Evolutionary conservation across 1,139 yeast genomes (phyloP).

Genomic region (Kluyveromyces marxianus): DNA sequence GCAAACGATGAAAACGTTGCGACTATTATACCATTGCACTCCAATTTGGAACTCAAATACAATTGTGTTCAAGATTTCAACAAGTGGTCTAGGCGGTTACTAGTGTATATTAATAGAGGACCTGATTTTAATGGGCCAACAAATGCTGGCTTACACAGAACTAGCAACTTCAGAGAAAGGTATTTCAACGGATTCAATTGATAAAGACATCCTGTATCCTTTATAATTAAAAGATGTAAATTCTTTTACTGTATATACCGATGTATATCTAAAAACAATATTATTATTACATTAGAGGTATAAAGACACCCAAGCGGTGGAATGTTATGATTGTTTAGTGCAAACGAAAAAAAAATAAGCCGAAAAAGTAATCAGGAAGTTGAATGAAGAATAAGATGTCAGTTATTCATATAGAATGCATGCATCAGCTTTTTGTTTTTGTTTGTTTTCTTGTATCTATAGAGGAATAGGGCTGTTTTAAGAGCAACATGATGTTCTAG

Average conservation of each 20-base stretch:
- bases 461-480: not conserved
- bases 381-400: too few species aligned
- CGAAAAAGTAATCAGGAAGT: too few species aligned
- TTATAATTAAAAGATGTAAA: not conserved
- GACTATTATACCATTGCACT: constrained; percentile 73
- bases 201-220: too few species aligned
- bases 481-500: constrained; percentile 4
- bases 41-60: constrained; percentile 59
- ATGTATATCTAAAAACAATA: not conserved
- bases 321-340: too few species aligned
- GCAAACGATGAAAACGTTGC: constrained; percentile 78
- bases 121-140: constrained; percentile 51
- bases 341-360: too few species aligned
- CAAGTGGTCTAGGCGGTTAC: constrained; percentile 83
- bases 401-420: too few species aligned
- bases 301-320: too few species aligned
- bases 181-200: constrained; percentile 61
- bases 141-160: constrained; percentile 33
- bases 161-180: constrained; percentile 63
- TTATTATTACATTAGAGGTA: not conserved
- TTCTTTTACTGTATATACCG: not conserved
- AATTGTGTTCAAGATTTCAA: constrained; percentile 82
- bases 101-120: constrained; percentile 72
- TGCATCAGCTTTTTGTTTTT: too few species aligned
- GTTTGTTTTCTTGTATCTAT: too few species aligned